These are phyloP conservation scores for Lojkania enalia DNA, from an alignment of 2,329 filamentous ascomycete genomes.

Conservation along the genomic window DNA sequence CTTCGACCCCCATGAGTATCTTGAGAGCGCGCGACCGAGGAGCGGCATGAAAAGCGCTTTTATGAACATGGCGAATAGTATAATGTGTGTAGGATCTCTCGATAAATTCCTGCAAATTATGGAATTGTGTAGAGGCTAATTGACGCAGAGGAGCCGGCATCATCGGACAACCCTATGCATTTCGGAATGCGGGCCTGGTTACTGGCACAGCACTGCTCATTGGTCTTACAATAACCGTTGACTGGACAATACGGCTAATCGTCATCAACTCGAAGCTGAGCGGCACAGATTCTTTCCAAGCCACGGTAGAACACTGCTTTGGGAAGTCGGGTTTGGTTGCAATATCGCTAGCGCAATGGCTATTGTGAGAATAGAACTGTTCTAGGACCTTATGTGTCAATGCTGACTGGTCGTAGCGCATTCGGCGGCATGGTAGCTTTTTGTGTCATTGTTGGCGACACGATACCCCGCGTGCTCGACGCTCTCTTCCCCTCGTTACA, in stretches of 20 bases:
- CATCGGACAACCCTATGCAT: constrained; percentile 88
- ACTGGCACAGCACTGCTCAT: constrained; percentile 79
- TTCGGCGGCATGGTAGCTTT: constrained; percentile 99
- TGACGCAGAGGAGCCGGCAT: constrained; percentile 62
- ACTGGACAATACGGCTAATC: constrained; percentile 97
- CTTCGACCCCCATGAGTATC: constrained; percentile 60
- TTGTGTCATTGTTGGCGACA: constrained; percentile 95
- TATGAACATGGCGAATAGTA: constrained; percentile 99
- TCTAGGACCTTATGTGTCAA: background rate
- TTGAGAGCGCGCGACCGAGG: constrained; percentile 72
- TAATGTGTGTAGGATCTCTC: constrained; percentile 69
- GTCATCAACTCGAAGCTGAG: constrained; percentile 97
- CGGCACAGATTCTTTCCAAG: constrained; percentile 91
- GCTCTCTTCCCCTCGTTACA: constrained; percentile 79
- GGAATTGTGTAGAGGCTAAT: constrained; percentile 24
- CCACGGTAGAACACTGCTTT: constrained; percentile 94
- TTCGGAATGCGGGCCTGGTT: constrained; percentile 84
- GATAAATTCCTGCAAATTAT: too few relatives aligned
- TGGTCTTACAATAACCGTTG: constrained; percentile 77
- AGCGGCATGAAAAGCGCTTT: constrained; percentile 86
- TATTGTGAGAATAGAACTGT: constrained; percentile 61
- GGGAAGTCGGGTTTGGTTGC: constrained; percentile 84
- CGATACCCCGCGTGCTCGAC: constrained; percentile 84
- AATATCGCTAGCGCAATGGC: constrained; percentile 92
- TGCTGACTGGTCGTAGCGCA: constrained; percentile 56